Evolutionary conservation across 225 moss, liverwort and hornwort genomes (phyloP).

Genomic region (Ulota crispa): DNA sequence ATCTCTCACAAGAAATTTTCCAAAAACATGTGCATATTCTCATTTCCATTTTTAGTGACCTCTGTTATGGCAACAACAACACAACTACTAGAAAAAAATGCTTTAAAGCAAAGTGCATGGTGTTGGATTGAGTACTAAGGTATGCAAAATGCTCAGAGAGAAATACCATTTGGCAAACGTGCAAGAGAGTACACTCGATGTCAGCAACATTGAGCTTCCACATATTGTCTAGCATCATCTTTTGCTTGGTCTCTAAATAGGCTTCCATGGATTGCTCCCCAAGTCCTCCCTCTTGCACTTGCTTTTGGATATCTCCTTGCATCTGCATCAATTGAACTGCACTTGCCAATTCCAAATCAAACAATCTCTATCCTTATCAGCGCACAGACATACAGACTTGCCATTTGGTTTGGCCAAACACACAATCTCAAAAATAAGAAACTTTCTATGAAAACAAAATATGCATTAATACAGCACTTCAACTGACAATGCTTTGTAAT

Average conservation of each 20-base stretch:
- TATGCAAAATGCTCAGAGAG: not conserved
- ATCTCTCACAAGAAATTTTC: not conserved
- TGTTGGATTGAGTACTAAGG: not conserved
- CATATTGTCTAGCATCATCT: conserved; percentile 66
- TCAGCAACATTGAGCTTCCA: conserved; percentile 97
- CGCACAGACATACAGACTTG: not conserved
- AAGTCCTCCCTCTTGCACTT: conserved; percentile 47
- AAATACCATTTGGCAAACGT: conserved; percentile 75
- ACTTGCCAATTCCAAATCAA: conserved; percentile 42
- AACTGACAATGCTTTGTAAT: not conserved
- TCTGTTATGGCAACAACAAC: not conserved
- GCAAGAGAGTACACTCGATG: conserved; percentile 80
- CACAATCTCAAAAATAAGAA: not conserved
- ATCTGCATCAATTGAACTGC: conserved; percentile 81
- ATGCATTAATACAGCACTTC: not conserved
- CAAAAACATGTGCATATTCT: not conserved
- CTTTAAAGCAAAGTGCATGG: not conserved
- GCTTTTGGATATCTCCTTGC: conserved; percentile 74
- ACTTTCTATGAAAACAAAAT: not conserved
- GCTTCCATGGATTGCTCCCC: conserved; percentile 53
- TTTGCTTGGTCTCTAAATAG: conserved; percentile 63
- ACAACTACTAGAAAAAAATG: not conserved
- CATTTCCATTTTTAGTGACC: not conserved
- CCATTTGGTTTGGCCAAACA: not conserved
- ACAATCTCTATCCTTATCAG: not conserved